phyloP scores from a whole-genome alignment of 371 early-diverging fungal species.

The Zopfochytrium polystomum region DNA sequence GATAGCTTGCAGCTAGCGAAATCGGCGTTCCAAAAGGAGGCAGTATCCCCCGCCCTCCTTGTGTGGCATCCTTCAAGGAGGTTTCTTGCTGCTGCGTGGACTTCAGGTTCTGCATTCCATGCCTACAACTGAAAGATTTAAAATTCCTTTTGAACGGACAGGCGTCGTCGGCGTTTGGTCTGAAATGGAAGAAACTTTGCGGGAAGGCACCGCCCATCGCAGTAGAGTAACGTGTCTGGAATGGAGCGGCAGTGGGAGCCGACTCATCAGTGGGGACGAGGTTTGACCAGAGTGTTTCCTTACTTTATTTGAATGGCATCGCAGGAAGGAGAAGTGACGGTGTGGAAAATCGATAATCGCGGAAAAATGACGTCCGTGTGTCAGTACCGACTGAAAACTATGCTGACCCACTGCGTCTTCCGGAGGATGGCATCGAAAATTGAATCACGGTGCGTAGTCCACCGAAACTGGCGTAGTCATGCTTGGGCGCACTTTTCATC shows the following conservation, averaged over 20 bases:
- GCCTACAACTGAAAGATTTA: not conserved
- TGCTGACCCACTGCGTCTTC: constrained; percentile 27
- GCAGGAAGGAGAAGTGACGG: constrained; percentile 46
- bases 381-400: constrained; percentile 43
- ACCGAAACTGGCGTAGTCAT: no score
- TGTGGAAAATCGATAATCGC: constrained; percentile 50
- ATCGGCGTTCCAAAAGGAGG: constrained; percentile 7
- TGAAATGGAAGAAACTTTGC: constrained; percentile 38
- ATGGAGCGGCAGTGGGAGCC: constrained; percentile 43
- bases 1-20: not conserved
- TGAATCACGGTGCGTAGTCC: no score
- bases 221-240: constrained; percentile 32
- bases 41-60: constrained; percentile 2
- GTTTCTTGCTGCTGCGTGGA: constrained; percentile 29
- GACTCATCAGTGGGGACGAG: constrained; percentile 46
- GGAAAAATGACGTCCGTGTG: constrained; percentile 42
- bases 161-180: constrained; percentile 46
- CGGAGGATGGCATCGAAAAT: not conserved
- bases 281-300: constrained; percentile 14
- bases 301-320: not conserved
- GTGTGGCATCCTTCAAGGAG: constrained; percentile 28
- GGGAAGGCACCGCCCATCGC: constrained; percentile 48
- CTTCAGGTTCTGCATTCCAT: constrained; percentile 15
- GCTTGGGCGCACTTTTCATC: no score
- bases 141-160: constrained; percentile 3